phyloP scores from a whole-genome alignment of 257 asterid species.

The Echium plantagineum region DNA sequence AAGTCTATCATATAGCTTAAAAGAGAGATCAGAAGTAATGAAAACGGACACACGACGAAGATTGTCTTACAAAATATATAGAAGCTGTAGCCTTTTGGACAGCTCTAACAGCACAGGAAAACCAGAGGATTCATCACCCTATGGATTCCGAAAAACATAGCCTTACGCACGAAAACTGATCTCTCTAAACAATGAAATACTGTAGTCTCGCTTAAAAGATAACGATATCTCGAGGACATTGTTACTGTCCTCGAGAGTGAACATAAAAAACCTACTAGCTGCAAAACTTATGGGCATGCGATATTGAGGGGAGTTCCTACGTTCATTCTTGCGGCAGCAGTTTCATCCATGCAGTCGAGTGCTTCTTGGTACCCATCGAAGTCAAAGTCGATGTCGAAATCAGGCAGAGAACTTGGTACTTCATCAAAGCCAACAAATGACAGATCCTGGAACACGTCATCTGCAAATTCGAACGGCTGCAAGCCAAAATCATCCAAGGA shows the following conservation, averaged over 20 bases:
- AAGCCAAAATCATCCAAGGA: conserved; percentile 33
- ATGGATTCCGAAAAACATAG: neutral
- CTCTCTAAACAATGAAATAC: conserved; percentile 18
- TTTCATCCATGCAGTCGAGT: conserved; percentile 51
- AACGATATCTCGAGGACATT: conserved; percentile 20
- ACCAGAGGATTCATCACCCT: conserved; percentile 30
- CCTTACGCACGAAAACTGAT: conserved; percentile 5
- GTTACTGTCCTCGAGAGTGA: conserved; percentile 14
- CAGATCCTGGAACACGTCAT: neutral
- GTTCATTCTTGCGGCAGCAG: conserved; percentile 28
- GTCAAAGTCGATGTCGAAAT: conserved; percentile 53
- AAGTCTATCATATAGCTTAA: too few relatives aligned
- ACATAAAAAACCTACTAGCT: conserved; percentile 22
- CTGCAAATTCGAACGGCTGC: neutral
- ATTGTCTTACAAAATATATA: neutral
- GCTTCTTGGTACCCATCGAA: conserved; percentile 41
- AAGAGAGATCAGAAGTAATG: neutral
- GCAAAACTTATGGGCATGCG: conserved; percentile 92
- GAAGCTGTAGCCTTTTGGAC: conserved; percentile 27
- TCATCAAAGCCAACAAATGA: conserved; percentile 24
- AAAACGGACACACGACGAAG: neutral
- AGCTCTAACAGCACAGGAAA: conserved; percentile 72
- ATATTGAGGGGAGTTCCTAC: conserved; percentile 47
- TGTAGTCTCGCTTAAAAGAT: conserved; percentile 11
- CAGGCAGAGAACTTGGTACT: conserved; percentile 32